These are phyloP conservation scores for Cladosporium sp. DNA, from an alignment of 2,329 filamentous ascomycete genomes.

Conservation along the genomic window DNA sequence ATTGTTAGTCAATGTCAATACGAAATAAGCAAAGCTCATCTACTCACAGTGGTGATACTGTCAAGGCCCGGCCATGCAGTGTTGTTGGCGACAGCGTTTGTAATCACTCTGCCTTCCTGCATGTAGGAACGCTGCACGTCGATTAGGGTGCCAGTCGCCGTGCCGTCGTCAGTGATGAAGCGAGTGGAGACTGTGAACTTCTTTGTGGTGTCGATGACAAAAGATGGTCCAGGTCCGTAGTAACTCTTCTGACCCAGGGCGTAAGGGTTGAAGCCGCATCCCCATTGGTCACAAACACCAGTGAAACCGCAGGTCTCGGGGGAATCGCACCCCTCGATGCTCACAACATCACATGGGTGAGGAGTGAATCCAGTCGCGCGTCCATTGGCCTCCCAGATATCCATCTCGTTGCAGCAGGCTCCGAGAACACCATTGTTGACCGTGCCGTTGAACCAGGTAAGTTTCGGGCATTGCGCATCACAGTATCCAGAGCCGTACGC, in stretches of 20 bases:
- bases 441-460: constrained; percentile 19
- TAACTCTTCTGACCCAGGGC: constrained; percentile 63
- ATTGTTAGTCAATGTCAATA: not conserved
- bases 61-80: constrained; percentile 5
- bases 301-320: constrained; percentile 55
- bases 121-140: constrained; percentile 66
- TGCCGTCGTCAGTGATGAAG: constrained; percentile 55
- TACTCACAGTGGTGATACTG: constrained; percentile 8
- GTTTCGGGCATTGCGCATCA: constrained; percentile 44
- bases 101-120: constrained; percentile 60
- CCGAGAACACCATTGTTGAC: constrained; percentile 55
- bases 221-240: constrained; percentile 50
- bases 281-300: constrained; percentile 66
- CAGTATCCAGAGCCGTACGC: constrained; percentile 60
- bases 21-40: not conserved
- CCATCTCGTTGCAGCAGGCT: constrained; percentile 45
- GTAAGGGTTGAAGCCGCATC: constrained; percentile 69
- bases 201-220: constrained; percentile 58
- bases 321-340: constrained; percentile 52
- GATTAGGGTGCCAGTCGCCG: constrained; percentile 53
- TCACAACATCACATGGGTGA: constrained; percentile 58
- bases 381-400: constrained; percentile 68
- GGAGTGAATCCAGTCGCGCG: constrained; percentile 65
- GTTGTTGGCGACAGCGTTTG: constrained; percentile 47
- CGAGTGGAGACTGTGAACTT: constrained; percentile 66